phyloP scores from a whole-genome alignment of 2,329 filamentous ascomycete genomes.

The Xylaria arbuscula region DNA sequence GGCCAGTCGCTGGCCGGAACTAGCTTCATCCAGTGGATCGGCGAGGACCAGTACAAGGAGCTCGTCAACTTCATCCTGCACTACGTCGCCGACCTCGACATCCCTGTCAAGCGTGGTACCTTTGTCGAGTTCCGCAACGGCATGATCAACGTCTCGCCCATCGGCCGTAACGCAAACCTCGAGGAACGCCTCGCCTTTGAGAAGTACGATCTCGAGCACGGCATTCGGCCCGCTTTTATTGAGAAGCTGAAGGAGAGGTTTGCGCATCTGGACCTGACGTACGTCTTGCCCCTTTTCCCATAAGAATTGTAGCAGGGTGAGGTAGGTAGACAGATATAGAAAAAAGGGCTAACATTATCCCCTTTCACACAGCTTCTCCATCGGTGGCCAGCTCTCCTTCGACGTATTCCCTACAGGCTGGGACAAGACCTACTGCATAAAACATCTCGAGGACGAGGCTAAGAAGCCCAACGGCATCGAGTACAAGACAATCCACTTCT shows the following conservation, averaged over 20 bases:
- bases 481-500: conserved; percentile 95
- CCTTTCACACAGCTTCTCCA: conserved; percentile 74
- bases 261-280: conserved; percentile 85
- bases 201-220: conserved; percentile 80
- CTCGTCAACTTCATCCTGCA: conserved; percentile 80
- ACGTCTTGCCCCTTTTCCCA: conserved; percentile 53
- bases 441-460: conserved; percentile 85
- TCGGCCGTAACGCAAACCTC: conserved; percentile 85
- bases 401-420: conserved; percentile 96
- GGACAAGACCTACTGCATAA: conserved; percentile 98
- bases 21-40: conserved; percentile 92
- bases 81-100: conserved; percentile 85
- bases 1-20: conserved; percentile 79
- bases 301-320: background rate
- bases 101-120: conserved; percentile 85
- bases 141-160: conserved; percentile 87
- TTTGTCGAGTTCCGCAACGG: conserved; percentile 91
- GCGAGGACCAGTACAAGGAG: conserved; percentile 84
- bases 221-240: conserved; percentile 82
- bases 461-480: conserved; percentile 74
- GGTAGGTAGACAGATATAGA: background rate
- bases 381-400: conserved; percentile 97
- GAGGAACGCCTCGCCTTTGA: conserved; percentile 86
- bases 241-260: conserved; percentile 82
- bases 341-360: background rate